Evolutionary conservation across 208 protist genomes (phyloP), one percentile per base, ranked within the genome.

Genomic region (Blechomonas ayalai): DNA sequence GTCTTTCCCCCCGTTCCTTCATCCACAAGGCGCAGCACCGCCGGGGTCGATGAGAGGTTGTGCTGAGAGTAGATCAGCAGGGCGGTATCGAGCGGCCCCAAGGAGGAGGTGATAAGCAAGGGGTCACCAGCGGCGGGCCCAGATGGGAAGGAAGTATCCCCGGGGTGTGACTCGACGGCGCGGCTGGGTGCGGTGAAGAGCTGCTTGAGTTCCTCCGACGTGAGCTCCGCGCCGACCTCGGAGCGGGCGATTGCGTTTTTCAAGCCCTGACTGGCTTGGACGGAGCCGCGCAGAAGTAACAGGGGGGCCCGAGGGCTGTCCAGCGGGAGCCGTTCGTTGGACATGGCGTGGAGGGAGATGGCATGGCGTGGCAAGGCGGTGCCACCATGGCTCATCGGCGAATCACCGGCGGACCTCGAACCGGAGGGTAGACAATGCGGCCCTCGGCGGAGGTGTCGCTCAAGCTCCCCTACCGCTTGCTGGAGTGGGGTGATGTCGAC

Each of bases 231-330:
- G 1, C 79, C 73, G 24, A 88, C 52, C 10, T 56, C 63, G 31
- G 79, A 78, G 40, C 65, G 70, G 1, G 62, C 38, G 3, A 88
- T 37, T n/a, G 82, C 36, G 49, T 81, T 82, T 44, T 82, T 83
- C 10, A 88, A 48, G 16, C 64, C 62, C 40, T 83, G 79, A 18
- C 57, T 75, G 6, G 66, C 47, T 9, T 58, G 42, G 39, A 83
- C 71, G 4, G 55, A 36, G 10, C 66, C 38, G 1, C 68, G 59
- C 27, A 83, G 49, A 13, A 83, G 52, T n/a, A 55, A 13, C 26
- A 81, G 54, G 10, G 79, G 79, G 0, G 58, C 68, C 23, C 20
- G 31, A 33, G 59, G 38, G 23, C 39, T 22, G 3, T 15, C n/a
- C n/a, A n/a, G n/a, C n/a, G n/a, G n/a, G n/a, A n/a, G n/a, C n/a